phyloP scores from a whole-genome alignment of 164 flowering plant genomes.

The Umbilicus rupestris region DNA sequence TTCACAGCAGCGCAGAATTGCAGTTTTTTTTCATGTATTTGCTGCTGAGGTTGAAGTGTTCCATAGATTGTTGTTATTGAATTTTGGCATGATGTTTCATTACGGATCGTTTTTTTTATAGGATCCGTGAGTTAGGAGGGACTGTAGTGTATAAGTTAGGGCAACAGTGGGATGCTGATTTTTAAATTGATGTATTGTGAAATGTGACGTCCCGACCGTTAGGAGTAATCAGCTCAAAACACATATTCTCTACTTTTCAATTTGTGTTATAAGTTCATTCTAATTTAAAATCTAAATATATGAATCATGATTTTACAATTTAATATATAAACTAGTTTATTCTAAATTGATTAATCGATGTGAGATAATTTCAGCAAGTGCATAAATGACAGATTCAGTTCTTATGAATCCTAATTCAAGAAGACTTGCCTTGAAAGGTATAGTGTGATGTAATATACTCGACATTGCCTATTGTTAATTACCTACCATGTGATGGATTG shows the following conservation, averaged over 20 bases:
- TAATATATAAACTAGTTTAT: too few relatives aligned
- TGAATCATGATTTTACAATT: too few relatives aligned
- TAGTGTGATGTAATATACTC: not conserved
- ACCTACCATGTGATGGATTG: not conserved
- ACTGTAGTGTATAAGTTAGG: too few relatives aligned
- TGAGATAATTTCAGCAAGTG: too few relatives aligned
- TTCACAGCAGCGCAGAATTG: not conserved
- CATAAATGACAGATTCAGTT: constrained; percentile 95
- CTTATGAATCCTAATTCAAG: constrained; percentile 89
- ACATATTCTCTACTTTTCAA: too few relatives aligned
- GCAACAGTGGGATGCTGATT: not conserved
- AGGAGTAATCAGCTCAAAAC: constrained; percentile 64
- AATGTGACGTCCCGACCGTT: constrained; percentile 26
- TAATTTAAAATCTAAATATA: too few relatives aligned
- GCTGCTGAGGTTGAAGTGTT: not conserved
- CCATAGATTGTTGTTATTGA: not conserved
- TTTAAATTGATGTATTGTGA: not conserved
- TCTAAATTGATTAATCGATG: too few relatives aligned
- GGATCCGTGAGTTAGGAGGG: not conserved
- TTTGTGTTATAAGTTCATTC: too few relatives aligned
- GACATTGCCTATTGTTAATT: not conserved
- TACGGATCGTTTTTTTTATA: too few relatives aligned
- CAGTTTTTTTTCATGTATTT: too few relatives aligned
- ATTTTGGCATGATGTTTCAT: too few relatives aligned
- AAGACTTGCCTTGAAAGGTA: constrained; percentile 93